Base-by-base conservation (phyloP, 176 grass and related monocot genomes). In the Zea mays region DNA sequence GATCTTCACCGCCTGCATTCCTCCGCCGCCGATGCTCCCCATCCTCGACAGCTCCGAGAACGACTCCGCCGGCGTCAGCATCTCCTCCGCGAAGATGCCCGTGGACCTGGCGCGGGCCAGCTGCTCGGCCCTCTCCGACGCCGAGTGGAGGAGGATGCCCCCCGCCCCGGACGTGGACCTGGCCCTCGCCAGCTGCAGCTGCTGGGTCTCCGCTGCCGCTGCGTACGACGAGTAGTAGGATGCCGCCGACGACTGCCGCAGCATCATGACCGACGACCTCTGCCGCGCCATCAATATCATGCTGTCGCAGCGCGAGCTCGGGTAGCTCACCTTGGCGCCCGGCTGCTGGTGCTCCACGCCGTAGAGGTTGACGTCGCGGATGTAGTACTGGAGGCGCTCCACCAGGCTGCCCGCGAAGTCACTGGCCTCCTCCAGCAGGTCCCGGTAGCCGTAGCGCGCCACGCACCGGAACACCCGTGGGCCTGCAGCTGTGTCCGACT, bases 371-470 rank as follows among this genome's bases (percentile, higher is more conserved):
- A 90, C 84, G 58, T 96, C 84, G 12, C 88, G 78, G 52, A 92
- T 17, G 71, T 85, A 96, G 60, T 82, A 75, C 83, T 90, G 82
- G 2, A 97, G 87, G 6, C 82, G 44, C 79, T 90, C 83, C 1
- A 90, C 68, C 0, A 97, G 72, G 40, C 15, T 10, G 44, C 41
- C 46, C 1, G 72, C 78, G 72, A 97, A 97, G 40, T 79, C 86
- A 41, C 55, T 54, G 2, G 90, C 72, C 33, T 90, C 93, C 56
- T 90, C 90, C 10, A 85, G 79, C 7, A 52, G 61, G 79, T 97
- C 93, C 0, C 84, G 88, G 87, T 97, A 97, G 13, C 93, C 90
- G 69, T 97, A 97, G 35, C 93, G 77, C 1, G 82, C 87, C 1
- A 97, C 82, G 55, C 93, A 97, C 0, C 90, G 93, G 82, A 88